These are phyloP conservation scores for Leccinellum albellum DNA, from an alignment of 768 basidiomycete genomes.

Conservation along the genomic window DNA sequence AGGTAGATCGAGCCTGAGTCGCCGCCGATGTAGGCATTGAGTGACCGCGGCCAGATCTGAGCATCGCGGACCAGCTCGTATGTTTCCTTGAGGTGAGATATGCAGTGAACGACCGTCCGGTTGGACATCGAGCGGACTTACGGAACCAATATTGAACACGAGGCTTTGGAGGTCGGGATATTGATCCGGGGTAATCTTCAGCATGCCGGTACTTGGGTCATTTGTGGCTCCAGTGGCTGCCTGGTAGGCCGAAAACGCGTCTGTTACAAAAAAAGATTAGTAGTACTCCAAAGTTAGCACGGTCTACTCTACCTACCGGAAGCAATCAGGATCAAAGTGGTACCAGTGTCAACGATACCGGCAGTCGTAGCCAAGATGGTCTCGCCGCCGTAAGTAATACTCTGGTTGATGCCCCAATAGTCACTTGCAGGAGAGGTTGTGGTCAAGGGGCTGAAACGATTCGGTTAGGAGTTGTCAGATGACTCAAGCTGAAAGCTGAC, in stretches of 20 bases:
- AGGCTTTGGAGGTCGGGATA: constrained; percentile 50
- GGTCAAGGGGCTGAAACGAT: constrained; percentile 40
- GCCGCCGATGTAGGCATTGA: constrained; percentile 45
- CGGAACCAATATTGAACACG: constrained; percentile 51
- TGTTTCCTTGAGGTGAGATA: constrained; percentile 15
- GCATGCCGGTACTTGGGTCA: constrained; percentile 41
- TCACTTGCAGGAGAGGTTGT: constrained; percentile 40
- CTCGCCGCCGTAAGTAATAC: constrained; percentile 46
- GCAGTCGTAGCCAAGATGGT: constrained; percentile 44
- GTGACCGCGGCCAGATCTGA: constrained; percentile 39
- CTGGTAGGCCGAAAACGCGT: constrained; percentile 43
- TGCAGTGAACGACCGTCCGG: neutral
- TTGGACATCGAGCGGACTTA: constrained; percentile 25
- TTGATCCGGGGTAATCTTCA: constrained; percentile 48
- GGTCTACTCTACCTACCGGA: constrained; percentile 28
- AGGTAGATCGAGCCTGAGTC: constrained; percentile 34
- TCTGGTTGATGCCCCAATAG: constrained; percentile 63
- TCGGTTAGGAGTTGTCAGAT: neutral
- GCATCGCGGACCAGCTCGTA: constrained; percentile 42
- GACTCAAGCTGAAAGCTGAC: constrained; percentile 23
- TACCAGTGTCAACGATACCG: constrained; percentile 62
- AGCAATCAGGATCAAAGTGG: constrained; percentile 50
- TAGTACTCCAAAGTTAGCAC: neutral
- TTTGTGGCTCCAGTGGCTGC: constrained; percentile 41
- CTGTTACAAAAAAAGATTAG: constrained; percentile 7